These are phyloP conservation scores for Viridothelium virens DNA, from an alignment of 495 filamentous ascomycete species.

Conservation along the genomic window DNA sequence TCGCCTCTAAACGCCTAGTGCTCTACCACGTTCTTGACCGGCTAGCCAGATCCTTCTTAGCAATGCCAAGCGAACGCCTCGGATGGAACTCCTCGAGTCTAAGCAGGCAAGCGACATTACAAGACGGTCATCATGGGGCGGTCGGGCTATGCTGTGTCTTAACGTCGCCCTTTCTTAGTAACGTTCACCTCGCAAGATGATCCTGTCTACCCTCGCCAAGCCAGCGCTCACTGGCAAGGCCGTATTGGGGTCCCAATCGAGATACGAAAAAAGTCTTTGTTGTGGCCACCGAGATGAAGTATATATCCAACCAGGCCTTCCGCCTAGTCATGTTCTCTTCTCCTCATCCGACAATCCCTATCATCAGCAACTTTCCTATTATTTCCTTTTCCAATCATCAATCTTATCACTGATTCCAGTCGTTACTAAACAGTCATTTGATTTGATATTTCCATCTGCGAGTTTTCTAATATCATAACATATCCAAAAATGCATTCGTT, in stretches of 20 bases:
- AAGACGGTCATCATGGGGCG: not conserved
- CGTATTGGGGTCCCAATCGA: not conserved
- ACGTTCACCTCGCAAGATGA: not conserved
- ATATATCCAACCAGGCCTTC: slow-evolving; percentile 2
- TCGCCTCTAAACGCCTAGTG: not conserved
- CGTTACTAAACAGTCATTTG: slow-evolving; percentile 3
- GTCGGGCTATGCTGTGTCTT: not conserved
- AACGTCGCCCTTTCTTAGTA: not conserved
- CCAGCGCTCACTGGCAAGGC: not conserved
- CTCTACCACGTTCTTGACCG: not conserved
- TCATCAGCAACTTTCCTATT: not conserved
- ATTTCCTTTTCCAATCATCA: not conserved
- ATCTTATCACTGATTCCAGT: slow-evolving; percentile 2
- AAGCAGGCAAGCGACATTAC: not conserved
- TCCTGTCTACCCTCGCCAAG: not conserved
- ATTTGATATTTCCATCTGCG: not conserved
- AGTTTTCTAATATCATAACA: not conserved
- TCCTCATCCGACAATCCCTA: slow-evolving; percentile 7
- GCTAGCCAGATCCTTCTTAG: not conserved
- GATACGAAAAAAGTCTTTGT: not conserved
- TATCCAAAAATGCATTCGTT: not conserved
- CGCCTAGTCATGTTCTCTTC: not conserved
- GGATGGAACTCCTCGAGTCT: not conserved
- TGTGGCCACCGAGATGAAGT: not conserved
- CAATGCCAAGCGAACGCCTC: not conserved